Evolutionary conservation across 768 basidiomycete genomes (phyloP), one percentile per base, ranked within the genome.

Genomic region (Trametes cingulata): DNA sequence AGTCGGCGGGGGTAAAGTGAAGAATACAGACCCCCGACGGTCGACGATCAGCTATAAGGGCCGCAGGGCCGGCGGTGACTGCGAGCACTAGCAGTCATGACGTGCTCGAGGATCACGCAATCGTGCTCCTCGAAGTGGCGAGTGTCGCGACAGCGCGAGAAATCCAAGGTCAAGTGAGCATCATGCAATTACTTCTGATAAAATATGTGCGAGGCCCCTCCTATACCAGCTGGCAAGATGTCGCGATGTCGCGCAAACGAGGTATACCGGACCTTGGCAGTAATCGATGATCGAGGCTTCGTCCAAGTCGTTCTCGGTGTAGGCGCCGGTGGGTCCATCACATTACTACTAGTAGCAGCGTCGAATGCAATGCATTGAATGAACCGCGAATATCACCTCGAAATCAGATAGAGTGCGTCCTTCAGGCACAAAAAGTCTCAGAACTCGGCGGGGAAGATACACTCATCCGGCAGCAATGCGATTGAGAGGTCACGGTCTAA

Each of bases 51-150:
- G 48, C 42, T 52, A 46, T 53, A 56, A 51, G 35, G 24, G 17
- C 45, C 15, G 47, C 35, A 25, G 47, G 22, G 29, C n/a, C 36
- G 25, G 48, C 22, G 37, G 29, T 13, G 33, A 33, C 29, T 10
- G 19, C 33, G n/a, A 20, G n/a, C 19, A 35, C 25, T 39, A 50
- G 45, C 48, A 45, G n/a, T n/a, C 37, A 61, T 61, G 48, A 41
- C 60, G 60, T 56, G 54, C 48, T 61, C 24, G 12, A 2, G 24
- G 52, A 61, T 55, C 60, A 61, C 60, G 60, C 60, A 55, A 61
- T 61, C 41, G 24, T 20, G 17, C 33, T 27, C 27, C 29, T 20
- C 29, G 25, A 27, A 37, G 25, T 22, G 43, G 24, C 42, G 25
- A 48, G 15, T 35, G 46, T 45, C 58, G 58, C 58, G 57, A 51